Base-by-base conservation (phyloP, 305 asterid species). In the Fraxinus dipetala region DNA sequence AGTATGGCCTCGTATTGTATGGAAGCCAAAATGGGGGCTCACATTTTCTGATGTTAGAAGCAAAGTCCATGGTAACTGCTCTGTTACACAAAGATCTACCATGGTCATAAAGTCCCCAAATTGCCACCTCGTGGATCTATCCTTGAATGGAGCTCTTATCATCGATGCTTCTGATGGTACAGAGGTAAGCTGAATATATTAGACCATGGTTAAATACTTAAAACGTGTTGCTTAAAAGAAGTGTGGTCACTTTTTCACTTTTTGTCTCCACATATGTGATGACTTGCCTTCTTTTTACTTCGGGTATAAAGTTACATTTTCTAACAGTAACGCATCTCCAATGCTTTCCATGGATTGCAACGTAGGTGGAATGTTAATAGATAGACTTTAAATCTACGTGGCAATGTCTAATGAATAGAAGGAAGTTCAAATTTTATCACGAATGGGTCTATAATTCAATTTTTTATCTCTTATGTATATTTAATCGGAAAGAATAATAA, bases 21-120 rank as follows among this genome's bases (percentile, higher is more conserved):
- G 98, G 98, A 92, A 91, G 86, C 98, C 99, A 20, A 92, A 91
- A 78, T 96, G 98, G 99, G 98, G 97, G 67, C 89, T 96, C 76
- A 92, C 98, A n/a, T 96, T 87, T 89, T 84, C 97, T 5, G 95
- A 95, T n/a, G 84, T 96, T 59, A 95, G 80, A 85, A 87, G 86
- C 74, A 96, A 96, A 89, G 90, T 95, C 38, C 75, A 80, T 4
- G 91, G 91, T 82, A 91, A 89, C 56, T 88, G 92, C 88, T 90
- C 90, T 36, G 72, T 96, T 48, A 88, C 98, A 30, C 92, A 92
- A 82, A 90, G 78, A 77, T 96, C 99, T n/a, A 93, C 97, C 77
- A 40, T 96, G 69, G 97, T 85, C 61, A 82, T 96, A 72, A 91
- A 91, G 84, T 98, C 97, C 79, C 88, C 84, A 75, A 84, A 82